Base-by-base conservation (phyloP, 768 basidiomycete species). In the Macrocybe gigantea region DNA sequence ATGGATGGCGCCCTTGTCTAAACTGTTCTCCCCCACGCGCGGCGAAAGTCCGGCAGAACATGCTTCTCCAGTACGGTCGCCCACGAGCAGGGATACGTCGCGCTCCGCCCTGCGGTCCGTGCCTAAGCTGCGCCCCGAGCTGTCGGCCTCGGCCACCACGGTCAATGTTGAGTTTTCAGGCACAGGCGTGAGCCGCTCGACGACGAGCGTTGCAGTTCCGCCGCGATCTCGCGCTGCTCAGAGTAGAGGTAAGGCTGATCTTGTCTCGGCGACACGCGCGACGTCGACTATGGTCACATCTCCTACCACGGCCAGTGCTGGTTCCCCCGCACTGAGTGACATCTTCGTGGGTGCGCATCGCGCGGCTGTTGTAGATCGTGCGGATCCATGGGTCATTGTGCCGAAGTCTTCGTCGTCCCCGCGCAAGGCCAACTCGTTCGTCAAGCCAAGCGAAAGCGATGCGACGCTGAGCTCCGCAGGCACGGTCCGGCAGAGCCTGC, bases 131-230 rank as follows among this genome's bases (percentile, higher is more conserved):
- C 79, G 80, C 1, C 87, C 94, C 2, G 91, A 89, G 8, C 78
- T 93, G 31, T 83, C 87, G 8, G 91, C 96, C 7, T 90, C 89
- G 14, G 74, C 88, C 2, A 94, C 89, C 42, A 93, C 92, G 1
- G 94, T 98, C 56, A 96, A 93, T 49, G 95, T 99, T 48, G 94
- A 96, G 70, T 98, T 97, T 65, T 88, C 83, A 3, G 85, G 88
- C 3, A 67, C 78, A 1, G 87, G 66, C 41, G 65, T 67, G 39
- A 69, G 70, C 30, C 58, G 71, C 47, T 64, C 67, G 1, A 69
- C 71, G 7, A 74, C 70, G 10, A 72, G 65, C 52, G 69, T 69
- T 5, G 56, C 66, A 43, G 46, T 65, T 9, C 59, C 60, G 6
- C 64, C 42, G 11, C 32, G 9, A 13, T n/a, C 14, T 22, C 1